Conservation (phyloP, 768 basidiomycete genomes). For the Hirschioporus abietinus region DNA sequence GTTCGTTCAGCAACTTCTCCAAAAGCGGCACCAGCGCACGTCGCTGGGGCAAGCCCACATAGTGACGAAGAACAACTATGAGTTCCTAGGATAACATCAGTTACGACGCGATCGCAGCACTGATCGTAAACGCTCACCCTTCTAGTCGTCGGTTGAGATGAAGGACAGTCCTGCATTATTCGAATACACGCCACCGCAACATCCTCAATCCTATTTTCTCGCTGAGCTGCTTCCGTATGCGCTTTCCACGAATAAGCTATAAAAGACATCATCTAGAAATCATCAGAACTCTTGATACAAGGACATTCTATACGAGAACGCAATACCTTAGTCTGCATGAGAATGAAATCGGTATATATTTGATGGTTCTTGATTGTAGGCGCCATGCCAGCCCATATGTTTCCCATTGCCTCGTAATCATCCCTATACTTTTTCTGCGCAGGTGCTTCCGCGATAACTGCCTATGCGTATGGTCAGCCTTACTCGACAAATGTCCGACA, state of each 20-base stretch:
- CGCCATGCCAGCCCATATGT: constrained; percentile 79
- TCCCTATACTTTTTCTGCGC: constrained; percentile 75
- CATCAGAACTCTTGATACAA: constrained; percentile 2
- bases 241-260: constrained; percentile 84
- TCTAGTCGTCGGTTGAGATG: constrained; percentile 74
- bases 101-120: constrained; percentile 11
- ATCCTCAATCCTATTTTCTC: background rate
- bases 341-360: constrained; percentile 78
- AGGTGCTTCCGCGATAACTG: constrained; percentile 72
- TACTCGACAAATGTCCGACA: background rate
- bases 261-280: constrained; percentile 77
- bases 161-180: constrained; percentile 91
- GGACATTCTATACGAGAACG: background rate
- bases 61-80: constrained; percentile 87
- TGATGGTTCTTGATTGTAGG: constrained; percentile 64
- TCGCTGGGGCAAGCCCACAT: constrained; percentile 74
- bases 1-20: constrained; percentile 87
- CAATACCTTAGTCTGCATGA: constrained; percentile 84
- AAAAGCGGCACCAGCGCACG: constrained; percentile 75
- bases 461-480: constrained; percentile 18
- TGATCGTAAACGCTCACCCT: constrained; percentile 44
- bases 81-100: constrained; percentile 55
- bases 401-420: constrained; percentile 76
- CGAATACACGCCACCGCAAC: constrained; percentile 58
- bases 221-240: constrained; percentile 11